Conservation (phyloP, 2,329 filamentous ascomycete genomes). For the Ophiocordyceps camponoti-leonardi region DNA sequence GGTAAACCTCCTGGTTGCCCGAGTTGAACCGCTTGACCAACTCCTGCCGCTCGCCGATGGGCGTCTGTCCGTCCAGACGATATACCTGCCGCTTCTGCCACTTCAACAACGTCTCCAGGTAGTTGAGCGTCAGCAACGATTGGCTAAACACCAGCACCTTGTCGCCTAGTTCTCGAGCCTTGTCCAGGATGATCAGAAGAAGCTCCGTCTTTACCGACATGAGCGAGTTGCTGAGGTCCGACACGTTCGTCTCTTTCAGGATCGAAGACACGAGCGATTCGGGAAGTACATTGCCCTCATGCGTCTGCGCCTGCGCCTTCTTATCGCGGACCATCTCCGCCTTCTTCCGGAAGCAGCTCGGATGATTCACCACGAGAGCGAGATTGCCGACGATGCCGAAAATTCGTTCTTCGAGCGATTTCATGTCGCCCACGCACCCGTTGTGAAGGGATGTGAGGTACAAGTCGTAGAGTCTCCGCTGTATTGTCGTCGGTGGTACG, state of each 20-base stretch:
- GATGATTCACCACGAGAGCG: conserved; percentile 34
- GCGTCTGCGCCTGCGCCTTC: conserved; percentile 1
- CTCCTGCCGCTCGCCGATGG: conserved; percentile 38
- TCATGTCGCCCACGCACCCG: not conserved
- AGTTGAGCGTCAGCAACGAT: conserved; percentile 51
- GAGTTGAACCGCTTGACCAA: conserved; percentile 54
- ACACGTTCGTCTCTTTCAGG: conserved; percentile 19
- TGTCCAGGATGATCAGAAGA: conserved; percentile 51
- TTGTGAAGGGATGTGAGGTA: conserved; percentile 18
- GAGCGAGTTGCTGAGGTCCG: conserved; percentile 23
- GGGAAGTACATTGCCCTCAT: conserved; percentile 6
- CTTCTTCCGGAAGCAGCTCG: conserved; percentile 25
- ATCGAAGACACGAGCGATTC: conserved; percentile 10
- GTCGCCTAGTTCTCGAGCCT: conserved; percentile 44
- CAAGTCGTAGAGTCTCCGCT: conserved; percentile 42
- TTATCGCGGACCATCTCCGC: conserved; percentile 5
- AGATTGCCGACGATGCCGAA: conserved; percentile 23
- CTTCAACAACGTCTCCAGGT: conserved; percentile 40
- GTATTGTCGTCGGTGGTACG: conserved; percentile 49
- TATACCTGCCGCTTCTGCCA: conserved; percentile 26
- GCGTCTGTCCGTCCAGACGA: conserved; percentile 52
- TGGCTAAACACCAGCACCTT: conserved; percentile 72
- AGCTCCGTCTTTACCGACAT: conserved; percentile 54
- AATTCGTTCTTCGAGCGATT: conserved; percentile 6
- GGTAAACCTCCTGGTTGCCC: conserved; percentile 38